Evolutionary conservation across 345 rosid species (phyloP).

Genomic region (Brassica nigra): DNA sequence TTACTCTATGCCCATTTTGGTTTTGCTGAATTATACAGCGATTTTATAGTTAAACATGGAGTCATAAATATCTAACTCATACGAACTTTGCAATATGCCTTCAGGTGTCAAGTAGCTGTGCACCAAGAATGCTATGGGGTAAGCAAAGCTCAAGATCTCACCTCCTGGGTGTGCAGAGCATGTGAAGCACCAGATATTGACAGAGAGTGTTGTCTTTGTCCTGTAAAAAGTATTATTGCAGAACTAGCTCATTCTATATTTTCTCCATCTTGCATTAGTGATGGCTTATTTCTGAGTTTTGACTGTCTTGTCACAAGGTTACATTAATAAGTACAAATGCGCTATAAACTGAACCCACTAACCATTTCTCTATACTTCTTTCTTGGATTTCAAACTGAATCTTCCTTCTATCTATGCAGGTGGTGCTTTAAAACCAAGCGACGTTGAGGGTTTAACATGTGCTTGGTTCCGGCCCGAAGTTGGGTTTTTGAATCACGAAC

Average conservation of each 20-base stretch:
- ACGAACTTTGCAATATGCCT: constrained; percentile 24
- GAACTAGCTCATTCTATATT: constrained; percentile 13
- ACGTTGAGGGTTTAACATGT: constrained; percentile 69
- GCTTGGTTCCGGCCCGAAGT: constrained; percentile 99
- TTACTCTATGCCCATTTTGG: constrained; percentile 27
- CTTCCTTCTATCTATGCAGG: constrained; percentile 49
- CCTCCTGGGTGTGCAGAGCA: constrained; percentile 97
- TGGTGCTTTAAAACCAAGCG: constrained; percentile 94
- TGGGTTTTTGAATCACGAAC: constrained; percentile 74
- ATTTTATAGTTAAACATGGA: constrained; percentile 9
- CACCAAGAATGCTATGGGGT: constrained; percentile 99
- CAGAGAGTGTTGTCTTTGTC: constrained; percentile 95
- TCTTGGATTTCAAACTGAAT: constrained; percentile 7
- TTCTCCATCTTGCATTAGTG: not conserved
- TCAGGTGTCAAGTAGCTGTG: constrained; percentile 96
- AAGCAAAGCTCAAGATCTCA: constrained; percentile 64
- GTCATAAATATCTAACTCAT: constrained; percentile 6
- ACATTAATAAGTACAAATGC: not conserved
- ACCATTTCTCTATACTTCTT: not conserved
- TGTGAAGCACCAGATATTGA: constrained; percentile 84
- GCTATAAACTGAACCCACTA: not conserved
- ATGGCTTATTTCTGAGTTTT: not conserved
- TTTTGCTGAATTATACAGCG: constrained; percentile 8
- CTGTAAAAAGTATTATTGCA: constrained; percentile 69
- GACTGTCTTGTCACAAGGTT: constrained; percentile 4